Conservation (phyloP, 2,329 filamentous ascomycete genomes). For the Calonectria honghensis region DNA sequence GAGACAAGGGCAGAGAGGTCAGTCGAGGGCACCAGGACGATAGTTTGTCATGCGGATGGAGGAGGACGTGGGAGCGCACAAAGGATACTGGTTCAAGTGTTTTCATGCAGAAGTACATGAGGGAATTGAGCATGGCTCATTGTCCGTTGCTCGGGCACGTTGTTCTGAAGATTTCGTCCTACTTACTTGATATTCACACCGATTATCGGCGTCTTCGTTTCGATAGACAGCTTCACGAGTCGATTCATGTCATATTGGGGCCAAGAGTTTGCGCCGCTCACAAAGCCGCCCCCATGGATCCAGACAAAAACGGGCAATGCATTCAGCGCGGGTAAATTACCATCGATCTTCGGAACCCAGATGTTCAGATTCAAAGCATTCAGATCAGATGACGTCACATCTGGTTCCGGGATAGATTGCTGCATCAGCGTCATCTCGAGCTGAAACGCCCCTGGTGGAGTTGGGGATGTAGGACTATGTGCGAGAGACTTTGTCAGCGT, state of each 20-base stretch:
- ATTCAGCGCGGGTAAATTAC: neutral
- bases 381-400: neutral
- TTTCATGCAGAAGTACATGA: no score
- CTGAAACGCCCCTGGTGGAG: neutral
- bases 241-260: neutral
- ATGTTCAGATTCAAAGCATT: neutral
- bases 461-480: neutral
- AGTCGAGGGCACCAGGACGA: no score
- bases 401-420: neutral
- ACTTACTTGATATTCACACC: neutral
- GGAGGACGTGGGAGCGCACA: no score
- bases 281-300: neutral
- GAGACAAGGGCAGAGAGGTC: no score
- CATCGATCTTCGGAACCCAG: neutral
- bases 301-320: neutral
- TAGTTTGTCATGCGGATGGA: no score
- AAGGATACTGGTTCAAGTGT: no score
- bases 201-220: neutral
- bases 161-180: neutral
- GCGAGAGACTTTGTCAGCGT: neutral
- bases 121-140: neutral
- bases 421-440: conserved; percentile 1
- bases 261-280: neutral
- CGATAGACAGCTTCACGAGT: neutral
- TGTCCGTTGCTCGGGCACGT: neutral